These are phyloP conservation scores for Backusella liffmaniae DNA, from an alignment of 192 early-diverging fungal species.

Conservation along the genomic window DNA sequence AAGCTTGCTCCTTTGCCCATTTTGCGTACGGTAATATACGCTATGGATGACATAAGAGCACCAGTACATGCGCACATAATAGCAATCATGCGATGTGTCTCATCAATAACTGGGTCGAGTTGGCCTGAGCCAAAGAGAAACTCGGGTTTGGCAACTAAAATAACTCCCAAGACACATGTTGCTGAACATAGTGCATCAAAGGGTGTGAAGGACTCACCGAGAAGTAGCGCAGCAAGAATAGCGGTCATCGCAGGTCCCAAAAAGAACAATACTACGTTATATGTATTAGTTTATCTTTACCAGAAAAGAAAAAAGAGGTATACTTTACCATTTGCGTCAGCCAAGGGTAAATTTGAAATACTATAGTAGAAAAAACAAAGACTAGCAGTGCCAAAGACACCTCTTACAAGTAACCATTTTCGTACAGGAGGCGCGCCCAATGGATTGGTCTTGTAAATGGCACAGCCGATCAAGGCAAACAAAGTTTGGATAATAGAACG, in stretches of 20 bases:
- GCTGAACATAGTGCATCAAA: constrained; percentile 54
- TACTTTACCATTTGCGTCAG: constrained; percentile 60
- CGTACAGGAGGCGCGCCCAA: constrained; percentile 51
- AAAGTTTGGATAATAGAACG: constrained; percentile 68
- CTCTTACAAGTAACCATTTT: constrained; percentile 59
- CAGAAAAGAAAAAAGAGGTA: not conserved
- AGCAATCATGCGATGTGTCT: constrained; percentile 30
- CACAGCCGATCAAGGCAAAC: constrained; percentile 57
- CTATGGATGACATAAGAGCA: constrained; percentile 57
- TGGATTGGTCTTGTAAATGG: constrained; percentile 46
- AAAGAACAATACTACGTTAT: constrained; percentile 61
- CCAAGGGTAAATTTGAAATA: constrained; percentile 63
- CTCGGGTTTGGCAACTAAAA: constrained; percentile 58
- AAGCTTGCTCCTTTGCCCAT: constrained; percentile 68
- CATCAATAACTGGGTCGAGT: not conserved
- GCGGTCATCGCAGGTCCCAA: constrained; percentile 75
- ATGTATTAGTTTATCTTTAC: not conserved
- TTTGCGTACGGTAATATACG: constrained; percentile 70
- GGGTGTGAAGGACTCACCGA: constrained; percentile 61
- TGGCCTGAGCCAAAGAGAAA: constrained; percentile 32
- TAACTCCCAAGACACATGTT: constrained; percentile 61
- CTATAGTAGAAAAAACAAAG: constrained; percentile 72
- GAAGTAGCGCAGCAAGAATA: constrained; percentile 55
- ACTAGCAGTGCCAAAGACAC: constrained; percentile 61
- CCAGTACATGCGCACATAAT: constrained; percentile 51